These are phyloP conservation scores for Papiliotrema terrestris DNA, from an alignment of 1,284 basidiomycete species.

Conservation along the genomic window DNA sequence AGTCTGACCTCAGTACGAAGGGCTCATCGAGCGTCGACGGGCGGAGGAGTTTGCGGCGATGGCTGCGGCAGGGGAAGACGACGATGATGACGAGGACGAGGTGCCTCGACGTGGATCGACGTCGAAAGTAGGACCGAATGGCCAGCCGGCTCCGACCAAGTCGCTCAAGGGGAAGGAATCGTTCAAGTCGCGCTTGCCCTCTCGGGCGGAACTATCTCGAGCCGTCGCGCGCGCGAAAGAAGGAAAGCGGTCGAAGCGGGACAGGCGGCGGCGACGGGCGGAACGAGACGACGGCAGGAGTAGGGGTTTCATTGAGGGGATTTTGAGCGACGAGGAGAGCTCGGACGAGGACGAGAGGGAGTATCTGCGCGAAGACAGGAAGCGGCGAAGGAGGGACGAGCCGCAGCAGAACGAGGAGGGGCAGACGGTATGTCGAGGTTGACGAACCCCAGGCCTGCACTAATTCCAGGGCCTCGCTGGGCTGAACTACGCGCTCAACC, in stretches of 20 bases:
- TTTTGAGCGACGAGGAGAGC: constrained; percentile 14
- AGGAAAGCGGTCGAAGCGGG: background rate
- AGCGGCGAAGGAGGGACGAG: background rate
- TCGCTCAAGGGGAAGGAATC: constrained; percentile 43
- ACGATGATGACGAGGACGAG: constrained; percentile 44
- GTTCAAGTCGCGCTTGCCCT: constrained; percentile 30
- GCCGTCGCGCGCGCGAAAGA: constrained; percentile 4
- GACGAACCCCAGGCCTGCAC: background rate
- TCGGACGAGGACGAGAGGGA: constrained; percentile 3
- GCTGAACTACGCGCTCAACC: constrained; percentile 25
- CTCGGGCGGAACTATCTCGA: constrained; percentile 8
- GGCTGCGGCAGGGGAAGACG: constrained; percentile 40
- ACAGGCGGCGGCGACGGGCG: background rate
- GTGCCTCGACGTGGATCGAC: constrained; percentile 5
- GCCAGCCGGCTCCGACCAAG: constrained; percentile 18
- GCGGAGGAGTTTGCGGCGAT: constrained; percentile 46
- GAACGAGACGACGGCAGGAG: background rate
- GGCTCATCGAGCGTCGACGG: constrained; percentile 47
- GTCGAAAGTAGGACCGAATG: constrained; percentile 10
- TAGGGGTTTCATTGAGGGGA: constrained; percentile 31
- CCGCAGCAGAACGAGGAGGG: background rate
- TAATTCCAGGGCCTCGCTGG: constrained; percentile 10
- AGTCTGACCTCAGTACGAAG: constrained; percentile 37
- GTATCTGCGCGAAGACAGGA: background rate
- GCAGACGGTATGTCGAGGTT: background rate